A percentile compares a stretch with the other conserved stretches of the same genome.
phyloP scores from a whole-genome alignment of 345 rosid genomes.

The Syzygium aqueum region DNA sequence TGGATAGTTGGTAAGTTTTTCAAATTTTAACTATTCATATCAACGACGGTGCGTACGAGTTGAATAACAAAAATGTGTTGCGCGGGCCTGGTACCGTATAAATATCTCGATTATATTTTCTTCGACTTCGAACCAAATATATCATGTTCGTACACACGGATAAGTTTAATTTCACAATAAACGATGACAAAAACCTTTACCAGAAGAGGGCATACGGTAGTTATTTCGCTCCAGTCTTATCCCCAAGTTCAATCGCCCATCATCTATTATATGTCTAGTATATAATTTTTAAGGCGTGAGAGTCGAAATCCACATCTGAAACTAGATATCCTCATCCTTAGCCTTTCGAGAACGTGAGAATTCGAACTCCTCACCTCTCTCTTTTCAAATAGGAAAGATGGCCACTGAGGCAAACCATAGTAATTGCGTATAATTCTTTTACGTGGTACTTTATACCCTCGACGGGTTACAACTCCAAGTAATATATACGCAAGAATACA shows the following conservation, averaged over 20 bases:
- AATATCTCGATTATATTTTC: not conserved
- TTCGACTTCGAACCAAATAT: accelerated
- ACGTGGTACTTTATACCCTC: not conserved
- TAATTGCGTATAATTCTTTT: not conserved
- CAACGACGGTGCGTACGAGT: not conserved
- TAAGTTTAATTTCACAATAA: not conserved
- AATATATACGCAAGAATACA: not conserved
- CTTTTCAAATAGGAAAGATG: too few species aligned
- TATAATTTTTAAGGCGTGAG: not conserved
- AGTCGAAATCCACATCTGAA: too few species aligned
- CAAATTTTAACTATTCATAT: not conserved
- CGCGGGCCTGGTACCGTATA: too few species aligned
- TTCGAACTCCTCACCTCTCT: too few species aligned
- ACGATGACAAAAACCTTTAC: not conserved
- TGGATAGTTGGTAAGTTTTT: not conserved
- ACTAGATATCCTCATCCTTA: too few species aligned
- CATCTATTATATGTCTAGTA: not conserved
- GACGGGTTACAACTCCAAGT: not conserved
- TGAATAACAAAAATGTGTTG: not conserved
- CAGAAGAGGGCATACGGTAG: not conserved
- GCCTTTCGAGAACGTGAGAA: too few species aligned
- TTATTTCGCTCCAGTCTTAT: too few species aligned
- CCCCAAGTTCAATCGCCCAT: not conserved
- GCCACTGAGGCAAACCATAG: too few species aligned
- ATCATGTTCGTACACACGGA: too few species aligned